Percentiles rank a stretch among this genome's conserved stretches.
Conservation (phyloP, 306 rosid species). For the Pterocarpus santalinus region DNA sequence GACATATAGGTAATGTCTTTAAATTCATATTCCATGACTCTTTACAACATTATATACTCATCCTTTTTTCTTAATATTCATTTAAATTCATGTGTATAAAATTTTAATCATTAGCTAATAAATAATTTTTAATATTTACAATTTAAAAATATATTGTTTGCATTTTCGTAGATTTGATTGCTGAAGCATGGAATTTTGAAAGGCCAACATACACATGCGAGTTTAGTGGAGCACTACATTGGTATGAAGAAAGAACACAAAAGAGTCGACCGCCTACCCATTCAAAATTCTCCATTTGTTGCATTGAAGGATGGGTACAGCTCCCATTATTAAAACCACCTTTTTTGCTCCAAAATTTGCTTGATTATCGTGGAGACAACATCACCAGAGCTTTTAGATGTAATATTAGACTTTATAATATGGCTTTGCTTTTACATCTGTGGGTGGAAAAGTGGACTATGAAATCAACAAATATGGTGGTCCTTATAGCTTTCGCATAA, state of each 20-base stretch:
- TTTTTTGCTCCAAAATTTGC: neutral
- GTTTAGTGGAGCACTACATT: neutral
- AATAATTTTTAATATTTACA: no score
- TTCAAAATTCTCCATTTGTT: neutral
- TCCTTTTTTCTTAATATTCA: no score
- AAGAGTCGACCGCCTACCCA: neutral
- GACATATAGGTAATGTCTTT: no score
- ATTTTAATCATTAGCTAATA: no score
- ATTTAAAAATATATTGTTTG: no score
- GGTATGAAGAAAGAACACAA: conserved; percentile 4
- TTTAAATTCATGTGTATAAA: no score
- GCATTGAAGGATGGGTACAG: neutral
- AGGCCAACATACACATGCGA: neutral
- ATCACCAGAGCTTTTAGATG: neutral
- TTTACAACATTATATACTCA: no score
- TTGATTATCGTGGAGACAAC: neutral
- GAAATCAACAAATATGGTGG: neutral
- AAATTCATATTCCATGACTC: no score
- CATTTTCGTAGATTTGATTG: no score
- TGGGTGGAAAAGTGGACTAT: neutral
- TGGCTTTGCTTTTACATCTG: neutral
- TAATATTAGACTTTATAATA: neutral
- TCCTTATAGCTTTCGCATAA: neutral
- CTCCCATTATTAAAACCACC: neutral
- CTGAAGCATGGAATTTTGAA: no score